Evolutionary conservation across 441 rosid species (phyloP).

Genomic region (Hypseocharis bilobata): DNA sequence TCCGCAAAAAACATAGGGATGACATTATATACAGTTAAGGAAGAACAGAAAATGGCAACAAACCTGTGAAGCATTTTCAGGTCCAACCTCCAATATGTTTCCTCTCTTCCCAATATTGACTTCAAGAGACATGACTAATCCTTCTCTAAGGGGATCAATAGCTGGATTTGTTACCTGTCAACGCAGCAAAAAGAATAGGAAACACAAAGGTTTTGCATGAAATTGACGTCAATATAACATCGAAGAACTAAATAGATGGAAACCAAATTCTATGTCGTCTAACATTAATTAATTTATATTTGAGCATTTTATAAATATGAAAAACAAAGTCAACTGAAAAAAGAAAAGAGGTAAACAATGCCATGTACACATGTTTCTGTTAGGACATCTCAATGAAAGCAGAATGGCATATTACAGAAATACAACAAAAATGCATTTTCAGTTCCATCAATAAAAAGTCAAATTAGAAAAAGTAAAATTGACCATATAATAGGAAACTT

Average conservation of each 20-base stretch:
- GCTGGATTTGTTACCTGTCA: constrained; percentile 95
- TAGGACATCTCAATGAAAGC: too few relatives aligned
- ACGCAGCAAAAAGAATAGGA: constrained; percentile 8
- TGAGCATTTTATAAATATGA: not conserved
- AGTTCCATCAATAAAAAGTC: too few relatives aligned
- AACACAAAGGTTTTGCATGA: not conserved
- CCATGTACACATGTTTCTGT: too few relatives aligned
- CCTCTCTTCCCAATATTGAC: constrained; percentile 88
- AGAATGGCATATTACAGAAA: too few relatives aligned
- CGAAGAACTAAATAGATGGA: not conserved
- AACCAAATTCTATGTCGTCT: not conserved
- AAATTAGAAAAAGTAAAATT: too few relatives aligned
- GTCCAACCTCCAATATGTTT: constrained; percentile 84
- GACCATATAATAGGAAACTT: too few relatives aligned
- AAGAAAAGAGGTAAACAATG: not conserved
- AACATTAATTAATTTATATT: not conserved
- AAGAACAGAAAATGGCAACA: constrained; percentile 15
- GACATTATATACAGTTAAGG: not conserved
- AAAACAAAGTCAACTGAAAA: not conserved
- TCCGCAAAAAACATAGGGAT: constrained; percentile 6
- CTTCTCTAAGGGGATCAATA: constrained; percentile 95
- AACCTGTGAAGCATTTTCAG: constrained; percentile 95
- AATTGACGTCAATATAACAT: not conserved
- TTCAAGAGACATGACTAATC: constrained; percentile 97
- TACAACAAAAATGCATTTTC: too few relatives aligned